Evolutionary conservation across 257 asterid species (phyloP), one percentile per base, ranked within the genome.

Genomic region (Solanum pimpinellifolium): DNA sequence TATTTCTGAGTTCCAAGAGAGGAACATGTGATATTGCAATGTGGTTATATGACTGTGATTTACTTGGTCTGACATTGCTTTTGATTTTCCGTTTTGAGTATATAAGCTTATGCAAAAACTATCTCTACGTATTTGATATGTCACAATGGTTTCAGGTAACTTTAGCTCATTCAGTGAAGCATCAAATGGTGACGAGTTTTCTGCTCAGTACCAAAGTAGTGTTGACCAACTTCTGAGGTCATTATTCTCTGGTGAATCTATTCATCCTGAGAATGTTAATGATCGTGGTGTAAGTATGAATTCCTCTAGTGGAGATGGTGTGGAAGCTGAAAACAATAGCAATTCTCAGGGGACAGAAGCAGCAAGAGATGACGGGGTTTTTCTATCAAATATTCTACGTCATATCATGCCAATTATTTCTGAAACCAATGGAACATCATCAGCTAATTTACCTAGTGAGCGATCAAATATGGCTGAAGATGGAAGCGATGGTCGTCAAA

Each of bases 331-430:
- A 86, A 91, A 87, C 78, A 87, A 70, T 75, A 91, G 87, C 18
- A 88, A 35, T 92, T 85, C 94, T 62, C 92, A 78, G 88, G 92
- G 81, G 77, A 88, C 91, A 41, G 88, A 89, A 74, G 84, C 89
- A 25, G 93, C 88, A 74, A 92, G 91, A 69, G 94, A 95, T 85
- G 99, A 73, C 5, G 81, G 98, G 87, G 68, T 90, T 41, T 11
- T 91, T 59, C 90, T 96, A 66, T 95, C 99, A 2, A 92, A 92
- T 88, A 81, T 95, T 60, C 93, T 96, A 27, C 98, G 92, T 49
- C 96, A 94, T 86, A 90, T 96, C 76, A 91, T 95, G 94, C 99
- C 99, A 75, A 80, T 94, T 46, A 89, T 96, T 88, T 88, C 97
- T 37, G 94, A 92, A 90, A 90, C 88, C 74, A 68, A 73, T 73